Base-by-base conservation (phyloP, 164 flowering plant species). In the Stephania yunnanensis region DNA sequence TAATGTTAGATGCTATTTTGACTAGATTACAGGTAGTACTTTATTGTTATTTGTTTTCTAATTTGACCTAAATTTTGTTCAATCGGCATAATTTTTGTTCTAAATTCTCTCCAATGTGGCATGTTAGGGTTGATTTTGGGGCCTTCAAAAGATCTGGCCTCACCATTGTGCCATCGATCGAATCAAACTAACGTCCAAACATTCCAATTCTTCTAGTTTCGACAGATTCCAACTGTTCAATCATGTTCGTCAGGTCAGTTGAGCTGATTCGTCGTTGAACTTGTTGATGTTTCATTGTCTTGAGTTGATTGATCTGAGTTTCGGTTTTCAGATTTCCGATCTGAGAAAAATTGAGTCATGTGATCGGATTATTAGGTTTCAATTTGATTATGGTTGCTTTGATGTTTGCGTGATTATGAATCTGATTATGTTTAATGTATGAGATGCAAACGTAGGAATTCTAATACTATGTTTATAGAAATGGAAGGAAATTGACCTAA, bases 241-340 rank as follows among this genome's bases (percentile, higher is more conserved):
- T 46, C 75, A 12, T n/a, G 29, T 46, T 65, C 46, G 48, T 17
- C 76, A 75, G 77, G 77, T 75, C 52, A 50, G 77, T 58, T 46
- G 55, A 36, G 25, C 45, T 55, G 17, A 55, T 53, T 75, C 72
- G 10, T 19, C 13, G 13, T 45, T 64, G 55, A 36, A 42, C 42
- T 20, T 10, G 1, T 69, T 5, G 77, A 53, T 53, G 25, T 31
- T 53, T 10, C 50, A 45, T 74, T 30, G 19, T 55, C 15, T 55
- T 13, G 42, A 75, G 42, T 70, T 65, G 22, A 31, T 65, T 65
- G 30, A 65, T 65, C 36, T 22, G 68, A 17, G 20, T 65, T 22
- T 11, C 36, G 1, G 36, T 15, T 19, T 58, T 58, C 64, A 15
- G 1, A 17, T 58, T 58, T 58, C 19, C 12, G 31, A 65, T 22